phyloP scores from a whole-genome alignment of 768 basidiomycete species.

The Lentinula aciculospora region DNA sequence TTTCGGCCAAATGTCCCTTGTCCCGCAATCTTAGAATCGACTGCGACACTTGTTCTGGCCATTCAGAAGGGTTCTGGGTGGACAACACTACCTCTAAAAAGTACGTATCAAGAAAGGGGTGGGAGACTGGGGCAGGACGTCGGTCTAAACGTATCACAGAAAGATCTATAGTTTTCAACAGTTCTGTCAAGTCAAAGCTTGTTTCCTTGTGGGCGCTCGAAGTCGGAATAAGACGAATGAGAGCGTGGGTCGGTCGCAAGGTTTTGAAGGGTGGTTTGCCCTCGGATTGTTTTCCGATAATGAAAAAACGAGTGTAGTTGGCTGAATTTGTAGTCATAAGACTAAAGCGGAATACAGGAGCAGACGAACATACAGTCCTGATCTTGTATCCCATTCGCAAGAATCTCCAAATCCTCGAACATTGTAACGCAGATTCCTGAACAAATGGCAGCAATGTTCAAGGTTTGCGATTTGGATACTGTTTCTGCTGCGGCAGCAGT shows the following conservation, averaged over 20 bases:
- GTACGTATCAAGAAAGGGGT: conserved; percentile 55
- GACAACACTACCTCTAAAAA: conserved; percentile 51
- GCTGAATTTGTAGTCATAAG: conserved; percentile 26
- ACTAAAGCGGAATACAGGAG: neutral
- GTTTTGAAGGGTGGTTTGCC: conserved; percentile 12
- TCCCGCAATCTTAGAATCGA: neutral
- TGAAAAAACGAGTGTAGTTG: conserved; percentile 68
- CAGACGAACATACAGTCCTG: conserved; percentile 36
- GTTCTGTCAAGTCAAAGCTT: neutral
- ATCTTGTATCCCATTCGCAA: conserved; percentile 63
- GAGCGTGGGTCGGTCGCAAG: neutral
- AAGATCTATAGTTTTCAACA: conserved; percentile 21
- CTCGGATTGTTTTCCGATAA: conserved; percentile 37
- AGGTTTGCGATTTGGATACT: conserved; percentile 30
- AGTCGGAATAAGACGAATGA: conserved; percentile 2
- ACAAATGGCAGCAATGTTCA: conserved; percentile 66
- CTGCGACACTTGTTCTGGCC: neutral
- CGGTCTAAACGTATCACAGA: conserved; percentile 54
- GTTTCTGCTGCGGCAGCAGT: conserved; percentile 67
- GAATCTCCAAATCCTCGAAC: conserved; percentile 56
- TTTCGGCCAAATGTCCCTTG: conserved; percentile 14
- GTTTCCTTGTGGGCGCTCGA: neutral
- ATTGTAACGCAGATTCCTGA: conserved; percentile 57
- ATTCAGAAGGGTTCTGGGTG: neutral
- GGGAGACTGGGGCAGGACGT: conserved; percentile 42